Evolutionary conservation across 2,329 filamentous ascomycete species (phyloP).

Genomic region (Proliferodiscus dingleyae): DNA sequence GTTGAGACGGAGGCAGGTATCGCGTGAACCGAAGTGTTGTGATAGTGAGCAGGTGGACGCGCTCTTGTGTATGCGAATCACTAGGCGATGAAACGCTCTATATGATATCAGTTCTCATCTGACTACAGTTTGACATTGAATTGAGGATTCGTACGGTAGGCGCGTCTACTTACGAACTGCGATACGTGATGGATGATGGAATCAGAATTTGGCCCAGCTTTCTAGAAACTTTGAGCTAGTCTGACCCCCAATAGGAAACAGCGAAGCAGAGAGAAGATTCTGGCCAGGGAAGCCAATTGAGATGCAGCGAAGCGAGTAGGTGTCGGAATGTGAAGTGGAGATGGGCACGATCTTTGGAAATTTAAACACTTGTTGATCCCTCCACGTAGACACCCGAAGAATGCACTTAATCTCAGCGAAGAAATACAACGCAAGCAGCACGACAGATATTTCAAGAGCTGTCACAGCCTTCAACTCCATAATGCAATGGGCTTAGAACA

Average conservation of each 20-base stretch:
- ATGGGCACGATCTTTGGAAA: background rate
- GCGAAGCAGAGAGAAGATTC: background rate
- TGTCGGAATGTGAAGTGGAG: background rate
- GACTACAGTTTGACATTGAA: background rate
- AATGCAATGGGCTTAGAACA: too few species aligned
- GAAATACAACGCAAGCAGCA: background rate
- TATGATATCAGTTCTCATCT: background rate
- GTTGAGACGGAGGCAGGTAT: background rate
- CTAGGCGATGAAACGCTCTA: background rate
- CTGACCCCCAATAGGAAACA: background rate
- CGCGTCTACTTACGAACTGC: background rate
- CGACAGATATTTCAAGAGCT: too few species aligned
- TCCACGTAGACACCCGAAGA: background rate
- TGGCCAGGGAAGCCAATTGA: background rate
- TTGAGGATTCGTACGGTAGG: background rate
- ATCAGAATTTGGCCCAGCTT: too few species aligned
- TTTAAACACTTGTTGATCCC: slow-evolving; percentile 4
- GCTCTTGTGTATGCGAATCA: background rate
- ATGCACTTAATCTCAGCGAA: background rate
- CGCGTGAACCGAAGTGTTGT: background rate
- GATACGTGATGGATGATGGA: background rate
- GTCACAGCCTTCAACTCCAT: too few species aligned
- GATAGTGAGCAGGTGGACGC: background rate
- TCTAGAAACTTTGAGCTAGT: background rate
- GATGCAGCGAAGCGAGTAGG: background rate